A percentile compares a stretch with the other conserved stretches of the same genome.
These are phyloP conservation scores for Ceratocystis cacaofunesta DNA, from an alignment of 2,329 filamentous ascomycete species.

Conservation along the genomic window DNA sequence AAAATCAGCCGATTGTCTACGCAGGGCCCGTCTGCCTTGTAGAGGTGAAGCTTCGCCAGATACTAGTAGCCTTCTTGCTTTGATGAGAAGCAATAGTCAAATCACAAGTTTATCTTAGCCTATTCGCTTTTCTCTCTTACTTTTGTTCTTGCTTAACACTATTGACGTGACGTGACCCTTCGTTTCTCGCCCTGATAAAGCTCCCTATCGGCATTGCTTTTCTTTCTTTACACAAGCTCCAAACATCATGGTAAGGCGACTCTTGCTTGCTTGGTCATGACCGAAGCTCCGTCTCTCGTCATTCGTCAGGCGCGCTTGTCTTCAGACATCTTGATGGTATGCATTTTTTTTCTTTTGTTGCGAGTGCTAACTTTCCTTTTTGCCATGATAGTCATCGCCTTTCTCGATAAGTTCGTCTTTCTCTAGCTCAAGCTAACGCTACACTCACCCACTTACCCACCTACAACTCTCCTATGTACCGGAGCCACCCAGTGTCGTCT, in stretches of 20 bases:
- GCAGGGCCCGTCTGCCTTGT: constrained; percentile 16
- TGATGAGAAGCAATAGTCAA: background rate
- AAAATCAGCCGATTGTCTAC: constrained; percentile 17
- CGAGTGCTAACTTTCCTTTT: constrained; percentile 23
- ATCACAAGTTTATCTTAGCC: background rate
- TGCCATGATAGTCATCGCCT: constrained; percentile 53
- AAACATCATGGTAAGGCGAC: constrained; percentile 8
- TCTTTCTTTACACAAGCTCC: background rate
- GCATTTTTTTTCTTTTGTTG: background rate
- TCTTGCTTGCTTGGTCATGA: background rate
- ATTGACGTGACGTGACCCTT: background rate
- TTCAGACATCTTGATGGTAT: background rate
- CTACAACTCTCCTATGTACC: constrained; percentile 12
- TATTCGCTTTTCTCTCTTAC: background rate
- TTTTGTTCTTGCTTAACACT: background rate
- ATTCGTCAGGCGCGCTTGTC: background rate
- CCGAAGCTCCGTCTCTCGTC: background rate
- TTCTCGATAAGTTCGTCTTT: constrained; percentile 76
- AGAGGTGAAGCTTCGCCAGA: constrained; percentile 6
- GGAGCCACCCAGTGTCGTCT: constrained; percentile 3
- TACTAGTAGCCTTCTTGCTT: constrained; percentile 8
- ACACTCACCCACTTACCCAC: background rate
- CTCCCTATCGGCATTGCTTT: background rate
- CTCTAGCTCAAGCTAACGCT: background rate
- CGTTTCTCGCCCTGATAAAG: too few species aligned